Evolutionary conservation across 768 basidiomycete genomes (phyloP).

Genomic region (Lyophyllum atratum): DNA sequence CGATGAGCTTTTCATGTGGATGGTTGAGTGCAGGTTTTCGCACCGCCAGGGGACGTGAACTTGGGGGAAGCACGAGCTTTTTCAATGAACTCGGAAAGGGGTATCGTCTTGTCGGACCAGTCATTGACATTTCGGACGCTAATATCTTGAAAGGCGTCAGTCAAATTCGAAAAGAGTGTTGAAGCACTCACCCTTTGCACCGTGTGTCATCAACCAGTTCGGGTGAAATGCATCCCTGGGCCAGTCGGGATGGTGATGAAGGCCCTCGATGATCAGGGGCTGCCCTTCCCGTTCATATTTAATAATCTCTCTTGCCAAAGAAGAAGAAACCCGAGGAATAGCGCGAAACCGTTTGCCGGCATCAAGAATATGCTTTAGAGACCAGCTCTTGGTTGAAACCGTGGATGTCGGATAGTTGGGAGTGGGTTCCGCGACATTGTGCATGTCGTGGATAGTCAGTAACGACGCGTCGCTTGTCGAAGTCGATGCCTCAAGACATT

Average conservation of each 20-base stretch:
- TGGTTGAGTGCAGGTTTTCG: slow-evolving; percentile 5
- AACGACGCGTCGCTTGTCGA: background rate
- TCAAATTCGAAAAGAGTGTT: background rate
- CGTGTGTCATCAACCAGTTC: slow-evolving; percentile 50
- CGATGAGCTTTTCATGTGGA: background rate
- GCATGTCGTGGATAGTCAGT: slow-evolving; percentile 7
- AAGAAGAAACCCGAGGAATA: slow-evolving; percentile 40
- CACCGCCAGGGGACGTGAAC: slow-evolving; percentile 43
- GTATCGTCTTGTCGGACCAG: slow-evolving; percentile 53
- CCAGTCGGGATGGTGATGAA: slow-evolving; percentile 61
- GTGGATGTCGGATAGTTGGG: background rate
- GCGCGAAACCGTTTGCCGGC: slow-evolving; percentile 23
- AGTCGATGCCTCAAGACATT: background rate
- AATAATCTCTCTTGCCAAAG: slow-evolving; percentile 36
- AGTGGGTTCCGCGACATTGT: background rate
- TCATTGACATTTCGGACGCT: slow-evolving; percentile 64
- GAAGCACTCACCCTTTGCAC: slow-evolving; percentile 23
- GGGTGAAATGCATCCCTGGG: slow-evolving; percentile 51
- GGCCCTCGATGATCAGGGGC: slow-evolving; percentile 67
- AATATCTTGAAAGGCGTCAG: slow-evolving; percentile 43
- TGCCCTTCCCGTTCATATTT: slow-evolving; percentile 50
- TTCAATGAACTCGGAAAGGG: slow-evolving; percentile 54
- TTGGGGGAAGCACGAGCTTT: slow-evolving; percentile 36
- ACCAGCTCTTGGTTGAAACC: slow-evolving; percentile 44
- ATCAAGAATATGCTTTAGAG: slow-evolving; percentile 30